Evolutionary conservation across 306 rosid species (phyloP).

Genomic region (Canavalia gladiata): DNA sequence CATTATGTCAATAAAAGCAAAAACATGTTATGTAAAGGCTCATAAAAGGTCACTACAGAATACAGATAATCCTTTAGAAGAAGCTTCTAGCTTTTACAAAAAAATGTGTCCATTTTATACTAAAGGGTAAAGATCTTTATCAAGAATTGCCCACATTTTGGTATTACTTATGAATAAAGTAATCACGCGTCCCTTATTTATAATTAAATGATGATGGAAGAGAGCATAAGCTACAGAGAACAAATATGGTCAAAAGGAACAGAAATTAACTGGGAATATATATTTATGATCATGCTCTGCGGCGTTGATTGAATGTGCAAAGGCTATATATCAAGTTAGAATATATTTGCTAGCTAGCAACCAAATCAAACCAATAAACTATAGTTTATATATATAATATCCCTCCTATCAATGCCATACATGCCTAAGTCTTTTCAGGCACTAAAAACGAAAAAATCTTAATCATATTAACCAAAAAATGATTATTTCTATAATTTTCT

Average conservation of each 20-base stretch:
- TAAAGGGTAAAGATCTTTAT: constrained; percentile 50
- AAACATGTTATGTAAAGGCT: constrained; percentile 9
- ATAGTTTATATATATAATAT: background rate
- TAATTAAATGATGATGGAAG: constrained; percentile 44
- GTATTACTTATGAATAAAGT: constrained; percentile 42
- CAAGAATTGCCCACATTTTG: constrained; percentile 57
- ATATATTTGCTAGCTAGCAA: constrained; percentile 46
- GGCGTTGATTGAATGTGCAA: constrained; percentile 43
- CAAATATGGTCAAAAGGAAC: constrained; percentile 50
- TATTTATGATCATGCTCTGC: constrained; percentile 47
- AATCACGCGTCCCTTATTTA: constrained; percentile 46
- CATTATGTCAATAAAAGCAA: constrained; percentile 29
- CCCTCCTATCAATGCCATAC: no score
- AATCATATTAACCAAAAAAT: background rate
- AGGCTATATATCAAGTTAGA: constrained; percentile 39
- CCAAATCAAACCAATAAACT: constrained; percentile 36
- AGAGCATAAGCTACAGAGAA: constrained; percentile 42
- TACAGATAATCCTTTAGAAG: constrained; percentile 6
- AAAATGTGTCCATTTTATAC: constrained; percentile 46
- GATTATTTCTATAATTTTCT: background rate
- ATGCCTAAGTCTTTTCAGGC: no score
- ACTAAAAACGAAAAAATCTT: no score
- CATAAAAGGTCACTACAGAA: constrained; percentile 4
- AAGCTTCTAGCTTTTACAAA: constrained; percentile 46
- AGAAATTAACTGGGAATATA: constrained; percentile 51